These are phyloP conservation scores for Cutaneotrichosporon dermatis DNA, from an alignment of 1,284 basidiomycete species.

Conservation along the genomic window DNA sequence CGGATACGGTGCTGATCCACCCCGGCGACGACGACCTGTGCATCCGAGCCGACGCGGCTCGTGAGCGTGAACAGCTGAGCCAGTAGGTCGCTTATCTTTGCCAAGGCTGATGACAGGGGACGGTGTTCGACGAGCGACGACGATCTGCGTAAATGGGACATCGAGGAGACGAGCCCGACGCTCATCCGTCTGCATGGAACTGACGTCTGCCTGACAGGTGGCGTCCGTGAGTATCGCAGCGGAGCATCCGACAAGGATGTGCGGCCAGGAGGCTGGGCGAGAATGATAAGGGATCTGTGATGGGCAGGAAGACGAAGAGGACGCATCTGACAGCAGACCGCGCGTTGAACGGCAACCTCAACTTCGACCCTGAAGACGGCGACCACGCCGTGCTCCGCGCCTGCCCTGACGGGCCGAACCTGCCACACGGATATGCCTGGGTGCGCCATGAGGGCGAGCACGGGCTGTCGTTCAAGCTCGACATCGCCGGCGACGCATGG, in stretches of 20 bases:
- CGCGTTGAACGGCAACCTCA: neutral
- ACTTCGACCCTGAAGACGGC: neutral
- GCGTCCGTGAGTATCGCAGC: neutral
- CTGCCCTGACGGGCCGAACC: neutral
- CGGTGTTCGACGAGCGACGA: neutral
- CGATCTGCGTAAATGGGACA: neutral
- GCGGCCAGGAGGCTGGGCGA: no score
- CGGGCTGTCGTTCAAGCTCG: neutral
- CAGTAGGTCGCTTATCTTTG: neutral
- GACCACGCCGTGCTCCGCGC: slow-evolving; percentile 1
- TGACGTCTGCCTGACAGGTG: neutral
- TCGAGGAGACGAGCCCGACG: neutral
- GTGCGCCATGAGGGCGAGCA: neutral
- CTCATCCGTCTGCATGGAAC: neutral
- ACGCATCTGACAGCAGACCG: neutral
- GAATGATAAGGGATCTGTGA: neutral
- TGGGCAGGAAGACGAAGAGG: no score
- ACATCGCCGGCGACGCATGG: neutral
- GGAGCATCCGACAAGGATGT: no score
- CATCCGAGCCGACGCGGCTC: neutral
- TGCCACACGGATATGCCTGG: neutral
- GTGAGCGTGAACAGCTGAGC: neutral
- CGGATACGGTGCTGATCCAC: neutral
- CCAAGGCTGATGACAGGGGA: neutral
- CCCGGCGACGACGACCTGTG: neutral